phyloP scores from a whole-genome alignment of 305 asterid genomes.

The Ilex paraguariensis region DNA sequence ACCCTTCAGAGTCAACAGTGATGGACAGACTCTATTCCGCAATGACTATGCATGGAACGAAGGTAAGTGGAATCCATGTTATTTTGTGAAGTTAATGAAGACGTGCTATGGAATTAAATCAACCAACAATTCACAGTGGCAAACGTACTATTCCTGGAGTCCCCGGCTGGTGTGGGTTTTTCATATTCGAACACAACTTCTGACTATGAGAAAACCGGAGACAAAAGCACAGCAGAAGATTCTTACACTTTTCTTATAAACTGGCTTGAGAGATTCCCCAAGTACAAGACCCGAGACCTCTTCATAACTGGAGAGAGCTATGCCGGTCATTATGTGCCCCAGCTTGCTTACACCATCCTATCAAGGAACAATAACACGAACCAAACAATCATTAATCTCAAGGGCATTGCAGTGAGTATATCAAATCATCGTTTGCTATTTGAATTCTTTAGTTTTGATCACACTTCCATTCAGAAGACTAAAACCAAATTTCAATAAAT shows the following conservation, averaged over 20 bases:
- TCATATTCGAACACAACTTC: slow-evolving; percentile 56
- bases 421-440: background rate
- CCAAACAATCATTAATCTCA: slow-evolving; percentile 37
- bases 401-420: slow-evolving; percentile 52
- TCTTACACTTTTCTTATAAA: slow-evolving; percentile 48
- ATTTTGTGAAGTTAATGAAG: background rate
- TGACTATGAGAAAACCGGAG: slow-evolving; percentile 40
- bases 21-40: slow-evolving; percentile 28
- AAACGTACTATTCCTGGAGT: slow-evolving; percentile 59
- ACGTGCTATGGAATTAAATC: no score
- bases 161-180: slow-evolving; percentile 75
- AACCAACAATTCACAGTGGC: slow-evolving; percentile 36
- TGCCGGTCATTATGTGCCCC: slow-evolving; percentile 66
- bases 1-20: slow-evolving; percentile 44
- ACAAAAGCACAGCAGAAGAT: slow-evolving; percentile 46
- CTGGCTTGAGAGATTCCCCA: slow-evolving; percentile 64
- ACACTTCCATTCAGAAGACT: background rate
- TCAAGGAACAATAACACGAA: slow-evolving; percentile 29
- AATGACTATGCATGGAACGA: slow-evolving; percentile 53
- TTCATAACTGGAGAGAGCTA: slow-evolving; percentile 63
- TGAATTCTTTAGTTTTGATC: background rate
- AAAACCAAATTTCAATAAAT: background rate
- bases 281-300: slow-evolving; percentile 50
- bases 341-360: slow-evolving; percentile 47
- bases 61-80: slow-evolving; percentile 15